phyloP scores from a whole-genome alignment of 768 basidiomycete genomes.

The Xerocomus brunneocitrinus region DNA sequence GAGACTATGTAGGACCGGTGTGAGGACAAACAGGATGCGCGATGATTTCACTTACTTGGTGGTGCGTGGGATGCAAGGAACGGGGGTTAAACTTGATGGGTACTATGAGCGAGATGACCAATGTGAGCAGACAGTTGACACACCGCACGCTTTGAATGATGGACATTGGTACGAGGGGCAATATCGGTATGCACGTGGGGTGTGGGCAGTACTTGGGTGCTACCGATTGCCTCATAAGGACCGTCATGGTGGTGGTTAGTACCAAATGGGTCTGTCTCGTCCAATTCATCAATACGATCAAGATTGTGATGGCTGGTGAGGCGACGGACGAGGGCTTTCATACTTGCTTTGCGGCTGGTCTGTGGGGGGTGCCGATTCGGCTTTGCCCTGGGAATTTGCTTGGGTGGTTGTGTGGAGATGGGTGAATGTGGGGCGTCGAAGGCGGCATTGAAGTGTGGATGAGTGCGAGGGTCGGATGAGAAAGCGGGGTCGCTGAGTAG shows the following conservation, averaged over 20 bases:
- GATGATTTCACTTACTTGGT: conserved; percentile 17
- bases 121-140: conserved; percentile 9
- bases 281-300: conserved; percentile 74
- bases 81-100: conserved; percentile 12
- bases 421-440: not conserved
- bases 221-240: conserved; percentile 64
- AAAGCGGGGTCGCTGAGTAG: conserved; percentile 54
- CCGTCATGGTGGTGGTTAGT: conserved; percentile 60
- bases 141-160: conserved; percentile 17
- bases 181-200: not conserved
- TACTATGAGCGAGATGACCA: conserved; percentile 6
- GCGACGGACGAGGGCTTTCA: conserved; percentile 27
- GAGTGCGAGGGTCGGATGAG: conserved; percentile 48
- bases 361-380: not conserved
- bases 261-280: conserved; percentile 70
- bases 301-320: conserved; percentile 34
- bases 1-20: conserved; percentile 8
- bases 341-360: conserved; percentile 11
- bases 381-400: not conserved
- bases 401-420: not conserved
- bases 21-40: conserved; percentile 4
- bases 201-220: conserved; percentile 10
- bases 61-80: conserved; percentile 7
- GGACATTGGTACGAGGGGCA: not conserved
- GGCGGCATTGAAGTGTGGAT: conserved; percentile 37